These are phyloP conservation scores for Yarrowia divulgata DNA, from an alignment of 805 yeast species.

Conservation along the genomic window DNA sequence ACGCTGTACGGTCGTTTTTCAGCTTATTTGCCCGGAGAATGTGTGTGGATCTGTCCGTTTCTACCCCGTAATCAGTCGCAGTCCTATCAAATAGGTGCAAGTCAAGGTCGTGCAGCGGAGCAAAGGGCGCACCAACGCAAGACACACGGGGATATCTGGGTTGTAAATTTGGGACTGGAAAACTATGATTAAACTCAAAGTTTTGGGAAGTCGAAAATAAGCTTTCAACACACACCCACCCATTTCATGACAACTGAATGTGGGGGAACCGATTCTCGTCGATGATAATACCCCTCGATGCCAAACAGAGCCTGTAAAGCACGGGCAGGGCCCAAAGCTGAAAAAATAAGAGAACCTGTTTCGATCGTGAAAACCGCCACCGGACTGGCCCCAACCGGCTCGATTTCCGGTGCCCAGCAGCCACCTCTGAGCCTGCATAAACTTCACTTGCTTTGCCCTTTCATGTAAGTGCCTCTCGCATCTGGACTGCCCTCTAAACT, in stretches of 20 bases:
- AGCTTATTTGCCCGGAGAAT: neutral
- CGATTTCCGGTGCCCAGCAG: neutral
- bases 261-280: conserved; percentile 17
- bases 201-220: conserved; percentile 20
- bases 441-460: conserved; percentile 33
- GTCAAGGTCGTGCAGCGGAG: conserved; percentile 32
- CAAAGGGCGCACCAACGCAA: conserved; percentile 36
- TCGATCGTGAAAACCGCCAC: neutral
- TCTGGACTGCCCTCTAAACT: conserved; percentile 37
- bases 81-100: neutral
- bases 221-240: conserved; percentile 9
- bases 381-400: neutral
- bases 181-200: conserved; percentile 19
- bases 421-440: conserved; percentile 22
- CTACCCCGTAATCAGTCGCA: conserved; percentile 1
- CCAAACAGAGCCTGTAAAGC: neutral
- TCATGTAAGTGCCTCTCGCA: conserved; percentile 32
- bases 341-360: too few species aligned
- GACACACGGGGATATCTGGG: conserved; percentile 33
- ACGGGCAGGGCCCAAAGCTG: neutral
- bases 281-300: conserved; percentile 5
- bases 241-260: conserved; percentile 20
- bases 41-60: conserved; percentile 1
- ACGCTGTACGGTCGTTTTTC: conserved; percentile 19
- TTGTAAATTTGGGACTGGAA: conserved; percentile 38